phyloP scores from a whole-genome alignment of 1,284 basidiomycete genomes.

The Fomitopsis pinicola region DNA sequence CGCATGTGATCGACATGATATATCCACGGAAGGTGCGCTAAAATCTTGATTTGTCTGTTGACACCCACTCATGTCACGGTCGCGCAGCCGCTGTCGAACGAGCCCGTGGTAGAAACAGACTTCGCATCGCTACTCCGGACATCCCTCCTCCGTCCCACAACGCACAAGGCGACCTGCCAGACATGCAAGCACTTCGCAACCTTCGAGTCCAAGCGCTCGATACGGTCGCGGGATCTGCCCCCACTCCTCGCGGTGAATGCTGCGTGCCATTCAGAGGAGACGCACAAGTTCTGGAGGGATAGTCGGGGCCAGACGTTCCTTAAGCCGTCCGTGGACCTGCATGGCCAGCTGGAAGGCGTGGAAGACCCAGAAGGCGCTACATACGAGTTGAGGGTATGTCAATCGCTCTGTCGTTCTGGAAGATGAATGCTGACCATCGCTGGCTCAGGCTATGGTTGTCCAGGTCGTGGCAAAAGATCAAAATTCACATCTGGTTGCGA shows the following conservation, averaged over 20 bases:
- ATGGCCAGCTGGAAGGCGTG: constrained; percentile 54
- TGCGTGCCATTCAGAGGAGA: constrained; percentile 75
- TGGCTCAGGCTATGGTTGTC: constrained; percentile 63
- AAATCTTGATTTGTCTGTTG: background rate
- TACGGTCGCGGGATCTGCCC: constrained; percentile 70
- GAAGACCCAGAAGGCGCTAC: constrained; percentile 53
- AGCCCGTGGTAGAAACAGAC: constrained; percentile 43
- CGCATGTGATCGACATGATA: constrained; percentile 82
- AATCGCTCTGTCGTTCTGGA: background rate
- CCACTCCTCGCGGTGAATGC: constrained; percentile 89
- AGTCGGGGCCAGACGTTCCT: constrained; percentile 50
- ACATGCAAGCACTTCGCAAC: constrained; percentile 76
- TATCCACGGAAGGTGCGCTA: constrained; percentile 76
- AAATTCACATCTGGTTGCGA: constrained; percentile 84
- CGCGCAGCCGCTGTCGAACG: constrained; percentile 42
- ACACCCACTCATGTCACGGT: background rate
- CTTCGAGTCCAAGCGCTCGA: constrained; percentile 70
- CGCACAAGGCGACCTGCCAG: constrained; percentile 84
- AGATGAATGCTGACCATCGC: background rate
- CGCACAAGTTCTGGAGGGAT: constrained; percentile 77
- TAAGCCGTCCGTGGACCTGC: constrained; percentile 46
- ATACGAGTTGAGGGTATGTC: constrained; percentile 68
- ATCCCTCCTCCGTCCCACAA: constrained; percentile 79
- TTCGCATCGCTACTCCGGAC: constrained; percentile 73
- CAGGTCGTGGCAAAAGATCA: constrained; percentile 79